Percentiles rank a stretch among this genome's conserved stretches.
Evolutionary conservation across 331 rosid species (phyloP).

Genomic region (Acacia concinna): DNA sequence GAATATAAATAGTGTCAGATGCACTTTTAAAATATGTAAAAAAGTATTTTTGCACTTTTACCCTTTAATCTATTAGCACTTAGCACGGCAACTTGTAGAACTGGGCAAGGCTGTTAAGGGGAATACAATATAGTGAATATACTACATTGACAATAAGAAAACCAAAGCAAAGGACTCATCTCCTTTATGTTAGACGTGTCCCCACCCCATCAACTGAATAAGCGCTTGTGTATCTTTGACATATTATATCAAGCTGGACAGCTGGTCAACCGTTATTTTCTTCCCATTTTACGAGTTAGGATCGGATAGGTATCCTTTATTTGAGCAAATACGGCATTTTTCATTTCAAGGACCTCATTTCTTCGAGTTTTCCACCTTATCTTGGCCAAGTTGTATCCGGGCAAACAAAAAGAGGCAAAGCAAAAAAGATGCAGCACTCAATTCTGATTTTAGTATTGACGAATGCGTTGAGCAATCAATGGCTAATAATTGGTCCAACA

Average conservation of each 20-base stretch:
- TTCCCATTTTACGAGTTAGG: background rate
- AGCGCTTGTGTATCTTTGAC: background rate
- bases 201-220: background rate
- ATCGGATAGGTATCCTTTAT: no score
- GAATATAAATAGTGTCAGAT: no score
- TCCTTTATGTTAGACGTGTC: background rate
- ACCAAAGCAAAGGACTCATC: no score
- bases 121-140: background rate
- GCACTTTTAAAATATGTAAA: no score
- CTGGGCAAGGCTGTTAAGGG: slow-evolving; percentile 35
- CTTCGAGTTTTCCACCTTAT: background rate
- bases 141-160: background rate
- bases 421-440: no score
- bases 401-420: background rate
- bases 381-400: background rate
- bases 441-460: background rate
- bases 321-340: no score
- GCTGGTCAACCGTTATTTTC: background rate
- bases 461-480: background rate
- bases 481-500: background rate
- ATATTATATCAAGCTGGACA: background rate
- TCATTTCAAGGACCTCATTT: background rate
- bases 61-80: no score
- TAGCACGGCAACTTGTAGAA: background rate
- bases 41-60: no score